These are phyloP conservation scores for Populus euphratica DNA, from an alignment of 345 rosid species.

Conservation along the genomic window DNA sequence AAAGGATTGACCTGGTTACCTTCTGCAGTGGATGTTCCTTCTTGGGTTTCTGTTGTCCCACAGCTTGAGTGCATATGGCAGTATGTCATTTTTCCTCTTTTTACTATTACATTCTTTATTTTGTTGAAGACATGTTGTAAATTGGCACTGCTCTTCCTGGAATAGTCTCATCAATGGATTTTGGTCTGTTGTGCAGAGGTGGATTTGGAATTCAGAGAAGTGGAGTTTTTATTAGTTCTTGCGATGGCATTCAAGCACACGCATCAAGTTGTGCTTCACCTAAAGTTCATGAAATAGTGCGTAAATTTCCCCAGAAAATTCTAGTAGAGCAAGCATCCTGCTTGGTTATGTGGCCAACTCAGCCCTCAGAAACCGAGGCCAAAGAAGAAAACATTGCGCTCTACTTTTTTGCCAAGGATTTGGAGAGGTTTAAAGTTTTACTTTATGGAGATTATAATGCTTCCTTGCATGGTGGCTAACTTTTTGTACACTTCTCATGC, in stretches of 20 bases:
- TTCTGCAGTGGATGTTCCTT: neutral
- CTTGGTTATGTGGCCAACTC: constrained; percentile 2
- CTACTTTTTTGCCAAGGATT: neutral
- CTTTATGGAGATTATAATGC: neutral
- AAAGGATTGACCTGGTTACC: neutral
- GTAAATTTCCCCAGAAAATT: constrained; percentile 33
- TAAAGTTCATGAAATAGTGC: constrained; percentile 61
- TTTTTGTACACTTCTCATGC: neutral
- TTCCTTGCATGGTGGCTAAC: neutral
- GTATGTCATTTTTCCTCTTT: neutral
- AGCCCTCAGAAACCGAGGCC: neutral
- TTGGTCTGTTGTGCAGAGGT: constrained; percentile 1
- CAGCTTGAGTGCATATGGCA: neutral
- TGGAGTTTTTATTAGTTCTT: neutral
- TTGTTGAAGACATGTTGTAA: neutral
- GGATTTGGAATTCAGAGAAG: constrained; percentile 4
- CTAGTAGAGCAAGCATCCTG: constrained; percentile 7
- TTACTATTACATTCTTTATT: neutral
- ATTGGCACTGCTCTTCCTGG: neutral
- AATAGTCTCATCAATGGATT: neutral
- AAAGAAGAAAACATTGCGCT: constrained; percentile 8
- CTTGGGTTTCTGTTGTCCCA: neutral
- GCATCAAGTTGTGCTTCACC: constrained; percentile 68
- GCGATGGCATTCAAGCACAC: constrained; percentile 44
- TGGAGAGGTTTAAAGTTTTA: neutral